These are phyloP conservation scores for Elsinoe ampelina DNA, from an alignment of 2,329 filamentous ascomycete species.

Conservation along the genomic window DNA sequence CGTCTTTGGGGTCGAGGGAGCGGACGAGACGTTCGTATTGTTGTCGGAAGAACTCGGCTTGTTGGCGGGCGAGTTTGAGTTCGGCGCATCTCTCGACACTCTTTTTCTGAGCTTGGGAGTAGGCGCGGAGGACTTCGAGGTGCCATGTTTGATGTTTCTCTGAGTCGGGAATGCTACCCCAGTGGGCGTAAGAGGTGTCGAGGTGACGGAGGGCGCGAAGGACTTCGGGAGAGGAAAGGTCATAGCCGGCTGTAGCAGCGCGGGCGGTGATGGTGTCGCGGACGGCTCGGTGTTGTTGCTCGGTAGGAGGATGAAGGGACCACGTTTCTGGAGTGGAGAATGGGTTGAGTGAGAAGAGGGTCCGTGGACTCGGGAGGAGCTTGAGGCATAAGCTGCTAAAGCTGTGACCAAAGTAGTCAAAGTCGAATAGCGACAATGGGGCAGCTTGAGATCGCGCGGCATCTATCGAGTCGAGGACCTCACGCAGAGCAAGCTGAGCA, in stretches of 20 bases:
- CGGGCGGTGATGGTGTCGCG: slow-evolving; percentile 21
- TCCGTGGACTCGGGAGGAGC: slow-evolving; percentile 70
- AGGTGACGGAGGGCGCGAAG: slow-evolving; percentile 65
- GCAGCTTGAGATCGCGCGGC: slow-evolving; percentile 49
- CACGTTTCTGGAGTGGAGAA: slow-evolving; percentile 71
- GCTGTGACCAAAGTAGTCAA: slow-evolving; percentile 75
- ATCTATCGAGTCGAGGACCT: slow-evolving; percentile 70
- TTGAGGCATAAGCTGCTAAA: slow-evolving; percentile 79
- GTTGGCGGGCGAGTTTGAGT: slow-evolving; percentile 32
- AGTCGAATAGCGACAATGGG: slow-evolving; percentile 51
- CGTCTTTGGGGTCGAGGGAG: slow-evolving; percentile 14
- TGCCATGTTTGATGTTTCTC: slow-evolving; percentile 38
- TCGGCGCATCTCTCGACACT: slow-evolving; percentile 29
- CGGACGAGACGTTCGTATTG: slow-evolving; percentile 24
- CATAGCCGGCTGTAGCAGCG: slow-evolving; percentile 25
- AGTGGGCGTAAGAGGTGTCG: slow-evolving; percentile 66
- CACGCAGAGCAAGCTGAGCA: slow-evolving; percentile 73
- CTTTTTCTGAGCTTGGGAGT: slow-evolving; percentile 32
- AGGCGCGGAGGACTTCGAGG: slow-evolving; percentile 38
- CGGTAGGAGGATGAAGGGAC: slow-evolving; percentile 66
- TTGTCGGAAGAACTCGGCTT: slow-evolving; percentile 33
- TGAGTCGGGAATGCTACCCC: slow-evolving; percentile 54
- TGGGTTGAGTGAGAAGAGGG: slow-evolving; percentile 71
- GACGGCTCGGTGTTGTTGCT: slow-evolving; percentile 65
- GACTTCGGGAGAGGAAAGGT: slow-evolving; percentile 49